Percentiles rank a stretch among this genome's conserved stretches.
Evolutionary conservation across 2,329 filamentous ascomycete species (phyloP).

Genomic region (Teratosphaeria destructans): DNA sequence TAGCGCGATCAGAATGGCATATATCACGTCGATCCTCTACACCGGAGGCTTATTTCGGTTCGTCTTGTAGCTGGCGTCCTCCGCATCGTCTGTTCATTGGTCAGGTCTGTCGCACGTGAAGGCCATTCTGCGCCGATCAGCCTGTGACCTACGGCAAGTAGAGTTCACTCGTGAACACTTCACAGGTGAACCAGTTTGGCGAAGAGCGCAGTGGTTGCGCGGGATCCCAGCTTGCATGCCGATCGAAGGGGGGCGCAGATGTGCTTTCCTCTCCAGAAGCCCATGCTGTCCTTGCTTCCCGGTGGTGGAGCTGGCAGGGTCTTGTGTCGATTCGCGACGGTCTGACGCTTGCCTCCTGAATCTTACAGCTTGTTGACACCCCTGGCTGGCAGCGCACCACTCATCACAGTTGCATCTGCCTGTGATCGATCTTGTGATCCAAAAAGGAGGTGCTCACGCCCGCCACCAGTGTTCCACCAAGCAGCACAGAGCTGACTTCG

Average conservation of each 20-base stretch:
- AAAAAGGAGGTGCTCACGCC: slow-evolving; percentile 46
- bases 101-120: background rate
- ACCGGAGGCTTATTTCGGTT: background rate
- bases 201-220: background rate
- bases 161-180: background rate
- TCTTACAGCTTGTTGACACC: slow-evolving; percentile 5
- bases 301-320: background rate
- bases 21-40: background rate
- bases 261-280: background rate
- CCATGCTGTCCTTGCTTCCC: too few relatives aligned
- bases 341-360: background rate
- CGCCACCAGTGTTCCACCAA: slow-evolving; percentile 70
- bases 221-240: background rate
- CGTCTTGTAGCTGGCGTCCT: background rate
- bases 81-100: background rate
- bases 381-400: slow-evolving; percentile 5
- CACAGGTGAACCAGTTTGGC: background rate
- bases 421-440: slow-evolving; percentile 18
- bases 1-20: background rate
- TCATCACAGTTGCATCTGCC: slow-evolving; percentile 2
- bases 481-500: slow-evolving; percentile 65
- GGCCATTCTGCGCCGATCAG: background rate
- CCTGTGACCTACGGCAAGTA: background rate
- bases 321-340: background rate
- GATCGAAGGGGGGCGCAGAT: background rate